These are phyloP conservation scores for Sarcocystis neurona DNA, from an alignment of 169 alveolate genomes.

Conservation along the genomic window DNA sequence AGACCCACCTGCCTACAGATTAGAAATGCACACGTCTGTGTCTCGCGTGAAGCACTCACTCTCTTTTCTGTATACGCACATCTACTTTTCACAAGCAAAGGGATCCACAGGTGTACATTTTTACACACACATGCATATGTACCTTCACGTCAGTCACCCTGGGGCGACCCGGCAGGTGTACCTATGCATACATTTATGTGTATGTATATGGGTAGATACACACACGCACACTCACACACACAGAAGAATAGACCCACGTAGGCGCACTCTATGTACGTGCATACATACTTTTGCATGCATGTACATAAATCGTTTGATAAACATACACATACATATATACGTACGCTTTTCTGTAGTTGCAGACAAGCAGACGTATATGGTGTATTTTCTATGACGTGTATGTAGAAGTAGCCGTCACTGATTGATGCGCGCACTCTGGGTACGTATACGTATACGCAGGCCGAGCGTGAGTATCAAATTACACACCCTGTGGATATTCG, in stretches of 20 bases:
- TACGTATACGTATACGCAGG: not conserved
- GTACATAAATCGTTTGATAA: too few relatives aligned
- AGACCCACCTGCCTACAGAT: too few relatives aligned
- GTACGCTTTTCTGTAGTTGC: too few relatives aligned
- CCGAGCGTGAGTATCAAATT: not conserved
- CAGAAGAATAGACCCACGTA: not conserved
- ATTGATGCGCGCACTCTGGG: not conserved
- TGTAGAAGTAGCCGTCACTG: not conserved
- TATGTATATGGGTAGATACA: not conserved
- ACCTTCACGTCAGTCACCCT: not conserved
- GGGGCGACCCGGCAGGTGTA: too few relatives aligned
- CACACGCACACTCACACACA: too few relatives aligned
- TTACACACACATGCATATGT: not conserved
- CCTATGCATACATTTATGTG: not conserved
- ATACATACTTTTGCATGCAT: too few relatives aligned
- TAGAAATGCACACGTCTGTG: too few relatives aligned
- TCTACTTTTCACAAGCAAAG: too few relatives aligned
- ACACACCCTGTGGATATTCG: constrained; percentile 44
- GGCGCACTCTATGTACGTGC: not conserved
- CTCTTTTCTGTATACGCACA: too few relatives aligned
- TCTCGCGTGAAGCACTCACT: too few relatives aligned
- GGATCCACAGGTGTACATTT: too few relatives aligned
- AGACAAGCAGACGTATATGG: not conserved
- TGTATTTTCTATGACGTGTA: not conserved
- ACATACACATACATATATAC: too few relatives aligned